Evolutionary conservation across 805 yeast species (phyloP).

Genomic region (Maudiozyma bulderi): DNA sequence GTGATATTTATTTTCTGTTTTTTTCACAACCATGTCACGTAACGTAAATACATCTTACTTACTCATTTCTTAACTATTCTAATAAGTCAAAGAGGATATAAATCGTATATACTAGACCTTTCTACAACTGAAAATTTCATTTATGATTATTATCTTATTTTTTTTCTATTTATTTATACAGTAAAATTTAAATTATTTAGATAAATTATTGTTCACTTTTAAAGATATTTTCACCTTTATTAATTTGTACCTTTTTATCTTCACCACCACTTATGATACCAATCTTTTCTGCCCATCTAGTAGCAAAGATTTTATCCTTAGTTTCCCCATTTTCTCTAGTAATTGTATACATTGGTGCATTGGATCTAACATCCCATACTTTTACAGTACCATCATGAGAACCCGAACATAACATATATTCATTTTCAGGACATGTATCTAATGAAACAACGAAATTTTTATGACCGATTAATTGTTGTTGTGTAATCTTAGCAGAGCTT

Average conservation of each 20-base stretch:
- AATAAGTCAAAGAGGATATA: too few relatives aligned
- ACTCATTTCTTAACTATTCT: too few relatives aligned
- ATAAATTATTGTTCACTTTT: slow-evolving; percentile 8
- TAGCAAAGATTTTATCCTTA: slow-evolving; percentile 69
- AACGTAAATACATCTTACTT: too few relatives aligned
- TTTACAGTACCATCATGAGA: slow-evolving; percentile 96
- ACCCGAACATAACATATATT: slow-evolving; percentile 75
- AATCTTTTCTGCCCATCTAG: slow-evolving; percentile 67
- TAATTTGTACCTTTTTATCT: slow-evolving; percentile 87
- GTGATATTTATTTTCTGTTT: too few relatives aligned
- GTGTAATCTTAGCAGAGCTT: slow-evolving; percentile 44
- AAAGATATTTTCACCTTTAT: slow-evolving; percentile 35
- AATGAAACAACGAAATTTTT: slow-evolving; percentile 80
- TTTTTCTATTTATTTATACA: not conserved
- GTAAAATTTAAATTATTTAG: not conserved
- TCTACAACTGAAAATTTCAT: not conserved
- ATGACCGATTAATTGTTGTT: slow-evolving; percentile 79
- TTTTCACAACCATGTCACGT: too few relatives aligned
- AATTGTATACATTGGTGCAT: slow-evolving; percentile 70
- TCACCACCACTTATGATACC: slow-evolving; percentile 92
- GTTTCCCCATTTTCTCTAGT: slow-evolving; percentile 54
- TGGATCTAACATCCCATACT: slow-evolving; percentile 92
- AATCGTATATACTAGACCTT: not conserved
- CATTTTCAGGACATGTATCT: slow-evolving; percentile 65
- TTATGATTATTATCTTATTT: not conserved